phyloP scores from a whole-genome alignment of 1,284 basidiomycete species.

The Phaffia rhodozyma region DNA sequence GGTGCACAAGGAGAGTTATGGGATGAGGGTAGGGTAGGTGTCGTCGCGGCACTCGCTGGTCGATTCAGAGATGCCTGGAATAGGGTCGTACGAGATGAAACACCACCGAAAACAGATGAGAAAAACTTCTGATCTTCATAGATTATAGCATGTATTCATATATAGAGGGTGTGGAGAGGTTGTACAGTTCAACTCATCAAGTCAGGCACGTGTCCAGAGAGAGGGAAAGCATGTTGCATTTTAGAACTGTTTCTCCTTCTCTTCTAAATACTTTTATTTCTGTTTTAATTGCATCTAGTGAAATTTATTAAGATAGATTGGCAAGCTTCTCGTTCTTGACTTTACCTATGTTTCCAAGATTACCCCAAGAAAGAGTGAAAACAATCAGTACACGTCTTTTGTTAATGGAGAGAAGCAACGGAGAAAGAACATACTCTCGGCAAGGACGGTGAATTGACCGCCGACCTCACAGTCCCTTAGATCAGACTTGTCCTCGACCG shows the following conservation, averaged over 20 bases:
- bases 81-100: no score
- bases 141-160: no score
- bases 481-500: conserved; percentile 65
- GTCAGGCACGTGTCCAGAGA: neutral
- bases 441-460: conserved; percentile 66
- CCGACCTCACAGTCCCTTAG: conserved; percentile 77
- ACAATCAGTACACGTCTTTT: neutral
- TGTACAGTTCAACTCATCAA: no score
- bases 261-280: neutral
- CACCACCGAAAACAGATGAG: no score
- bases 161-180: no score
- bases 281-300: neutral
- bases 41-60: no score
- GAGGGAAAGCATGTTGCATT: neutral
- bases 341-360: neutral
- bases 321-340: conserved; percentile 3
- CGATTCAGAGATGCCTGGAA: no score
- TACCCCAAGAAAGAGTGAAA: neutral
- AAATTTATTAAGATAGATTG: neutral
- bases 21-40: no score
- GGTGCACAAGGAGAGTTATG: no score
- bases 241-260: neutral
- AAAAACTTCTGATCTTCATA: no score
- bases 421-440: conserved; percentile 47
- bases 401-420: neutral